Percentiles rank a stretch among this genome's conserved stretches.
Conservation (phyloP, 2,329 filamentous ascomycete genomes). For the Cadophora sp. region DNA sequence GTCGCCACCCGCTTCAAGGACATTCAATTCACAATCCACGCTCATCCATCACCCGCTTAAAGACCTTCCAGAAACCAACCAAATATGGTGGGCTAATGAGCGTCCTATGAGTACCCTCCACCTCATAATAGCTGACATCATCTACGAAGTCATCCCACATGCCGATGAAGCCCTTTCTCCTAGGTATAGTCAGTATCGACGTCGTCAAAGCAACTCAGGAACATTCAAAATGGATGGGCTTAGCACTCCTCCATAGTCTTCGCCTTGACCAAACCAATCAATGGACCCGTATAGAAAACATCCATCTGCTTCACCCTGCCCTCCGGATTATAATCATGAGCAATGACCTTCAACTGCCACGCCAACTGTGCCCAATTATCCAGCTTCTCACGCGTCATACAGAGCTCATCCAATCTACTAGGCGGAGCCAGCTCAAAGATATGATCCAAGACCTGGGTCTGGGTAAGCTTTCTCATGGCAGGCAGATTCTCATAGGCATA, state of each 20-base stretch:
- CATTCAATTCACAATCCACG: conserved; percentile 32
- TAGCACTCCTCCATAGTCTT: conserved; percentile 43
- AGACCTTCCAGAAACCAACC: conserved; percentile 43
- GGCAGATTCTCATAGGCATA: conserved; percentile 49
- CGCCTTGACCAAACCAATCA: conserved; percentile 21
- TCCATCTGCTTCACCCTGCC: conserved; percentile 49
- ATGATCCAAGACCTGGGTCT: conserved; percentile 34
- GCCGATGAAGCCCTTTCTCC: conserved; percentile 39
- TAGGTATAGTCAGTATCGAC: not conserved
- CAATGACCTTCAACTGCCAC: conserved; percentile 47
- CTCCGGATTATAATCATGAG: conserved; percentile 51
- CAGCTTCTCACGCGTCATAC: conserved; percentile 40
- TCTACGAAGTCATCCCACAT: conserved; percentile 47
- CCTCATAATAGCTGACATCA: conserved; percentile 44
- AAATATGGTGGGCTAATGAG: conserved; percentile 49
- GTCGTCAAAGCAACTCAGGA: not conserved
- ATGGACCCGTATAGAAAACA: conserved; percentile 50
- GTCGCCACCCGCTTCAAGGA: too few relatives aligned
- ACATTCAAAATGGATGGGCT: not conserved
- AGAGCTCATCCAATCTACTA: conserved; percentile 44
- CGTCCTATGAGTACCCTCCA: conserved; percentile 49
- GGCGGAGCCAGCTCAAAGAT: conserved; percentile 37
- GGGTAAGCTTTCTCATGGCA: conserved; percentile 41
- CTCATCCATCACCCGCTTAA: conserved; percentile 35
- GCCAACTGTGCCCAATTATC: conserved; percentile 48